A percentile compares a stretch with the other conserved stretches of the same genome.
phyloP scores from a whole-genome alignment of 345 rosid species.

The Dovyalis caffra region DNA sequence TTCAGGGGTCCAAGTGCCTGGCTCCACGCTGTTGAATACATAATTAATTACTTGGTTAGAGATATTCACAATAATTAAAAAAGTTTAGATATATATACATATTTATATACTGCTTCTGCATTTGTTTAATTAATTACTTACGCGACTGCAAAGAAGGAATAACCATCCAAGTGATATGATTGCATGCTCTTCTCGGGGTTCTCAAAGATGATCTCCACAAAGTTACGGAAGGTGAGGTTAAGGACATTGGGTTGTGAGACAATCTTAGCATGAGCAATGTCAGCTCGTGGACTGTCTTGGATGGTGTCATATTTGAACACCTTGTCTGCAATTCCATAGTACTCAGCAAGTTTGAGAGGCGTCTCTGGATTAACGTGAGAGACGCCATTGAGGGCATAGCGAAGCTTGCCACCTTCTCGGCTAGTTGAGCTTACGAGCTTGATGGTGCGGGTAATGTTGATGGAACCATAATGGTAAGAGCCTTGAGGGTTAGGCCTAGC shows the following conservation, averaged over 20 bases:
- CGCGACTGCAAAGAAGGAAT: constrained; percentile 80
- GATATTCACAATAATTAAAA: background rate
- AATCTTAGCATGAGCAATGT: background rate
- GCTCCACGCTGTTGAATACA: constrained; percentile 47
- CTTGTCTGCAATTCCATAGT: constrained; percentile 21
- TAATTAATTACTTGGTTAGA: background rate
- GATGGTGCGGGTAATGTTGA: constrained; percentile 27
- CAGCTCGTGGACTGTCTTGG: constrained; percentile 7
- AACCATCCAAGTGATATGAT: constrained; percentile 62
- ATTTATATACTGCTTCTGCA: background rate
- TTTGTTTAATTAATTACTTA: constrained; percentile 31
- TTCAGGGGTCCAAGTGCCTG: constrained; percentile 74
- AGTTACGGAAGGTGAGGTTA: constrained; percentile 64
- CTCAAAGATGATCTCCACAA: constrained; percentile 73
- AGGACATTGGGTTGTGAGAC: constrained; percentile 37
- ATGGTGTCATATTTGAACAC: constrained; percentile 21
- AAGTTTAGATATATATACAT: too few species aligned
- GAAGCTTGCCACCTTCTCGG: constrained; percentile 17
- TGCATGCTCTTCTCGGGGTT: constrained; percentile 69
- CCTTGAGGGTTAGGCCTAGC: constrained; percentile 30
- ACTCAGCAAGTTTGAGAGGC: constrained; percentile 24
- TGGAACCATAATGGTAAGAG: constrained; percentile 24
- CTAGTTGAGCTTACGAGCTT: constrained; percentile 10
- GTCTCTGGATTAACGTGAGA: constrained; percentile 19
- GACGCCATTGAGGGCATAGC: constrained; percentile 23